phyloP scores from a whole-genome alignment of 2,329 filamentous ascomycete genomes.

The Cladophialophora immunda region DNA sequence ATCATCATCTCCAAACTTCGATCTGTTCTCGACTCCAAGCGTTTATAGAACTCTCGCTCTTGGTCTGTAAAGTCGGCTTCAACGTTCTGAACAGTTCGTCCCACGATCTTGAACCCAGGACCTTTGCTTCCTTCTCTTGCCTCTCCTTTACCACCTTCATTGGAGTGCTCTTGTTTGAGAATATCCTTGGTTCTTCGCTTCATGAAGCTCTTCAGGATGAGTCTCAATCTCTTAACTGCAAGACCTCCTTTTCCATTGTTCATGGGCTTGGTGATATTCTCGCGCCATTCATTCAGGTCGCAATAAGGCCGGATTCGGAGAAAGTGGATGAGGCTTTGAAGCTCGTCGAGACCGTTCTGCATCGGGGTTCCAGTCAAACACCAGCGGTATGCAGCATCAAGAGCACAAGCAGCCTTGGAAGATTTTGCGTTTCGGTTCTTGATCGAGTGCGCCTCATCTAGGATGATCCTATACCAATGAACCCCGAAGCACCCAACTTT shows the following conservation, averaged over 20 bases:
- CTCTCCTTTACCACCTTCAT: slow-evolving; percentile 59
- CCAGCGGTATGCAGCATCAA: slow-evolving; percentile 90
- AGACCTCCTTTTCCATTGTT: slow-evolving; percentile 89
- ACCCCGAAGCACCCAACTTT: slow-evolving; percentile 88
- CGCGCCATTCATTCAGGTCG: slow-evolving; percentile 85
- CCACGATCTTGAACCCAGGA: slow-evolving; percentile 86
- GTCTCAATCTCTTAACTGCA: slow-evolving; percentile 85
- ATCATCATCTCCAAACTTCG: slow-evolving; percentile 89
- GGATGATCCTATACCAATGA: slow-evolving; percentile 92
- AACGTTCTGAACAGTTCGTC: slow-evolving; percentile 85
- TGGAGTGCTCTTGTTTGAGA: slow-evolving; percentile 84
- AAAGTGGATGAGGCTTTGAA: slow-evolving; percentile 93
- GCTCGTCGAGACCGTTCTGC: slow-evolving; percentile 97
- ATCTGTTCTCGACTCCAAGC: slow-evolving; percentile 84
- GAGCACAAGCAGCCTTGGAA: slow-evolving; percentile 87
- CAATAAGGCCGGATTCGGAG: slow-evolving; percentile 91
- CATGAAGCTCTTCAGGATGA: slow-evolving; percentile 92
- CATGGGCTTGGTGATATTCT: slow-evolving; percentile 87
- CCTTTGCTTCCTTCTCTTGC: slow-evolving; percentile 61
- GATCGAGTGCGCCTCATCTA: slow-evolving; percentile 97
- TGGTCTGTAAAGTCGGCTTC: slow-evolving; percentile 78
- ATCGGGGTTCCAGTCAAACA: slow-evolving; percentile 95
- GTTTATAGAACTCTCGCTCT: slow-evolving; percentile 85
- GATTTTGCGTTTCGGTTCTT: slow-evolving; percentile 98
- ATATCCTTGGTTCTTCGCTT: slow-evolving; percentile 98